phyloP scores from a whole-genome alignment of 768 basidiomycete species.

The Calocybe cyanea region DNA sequence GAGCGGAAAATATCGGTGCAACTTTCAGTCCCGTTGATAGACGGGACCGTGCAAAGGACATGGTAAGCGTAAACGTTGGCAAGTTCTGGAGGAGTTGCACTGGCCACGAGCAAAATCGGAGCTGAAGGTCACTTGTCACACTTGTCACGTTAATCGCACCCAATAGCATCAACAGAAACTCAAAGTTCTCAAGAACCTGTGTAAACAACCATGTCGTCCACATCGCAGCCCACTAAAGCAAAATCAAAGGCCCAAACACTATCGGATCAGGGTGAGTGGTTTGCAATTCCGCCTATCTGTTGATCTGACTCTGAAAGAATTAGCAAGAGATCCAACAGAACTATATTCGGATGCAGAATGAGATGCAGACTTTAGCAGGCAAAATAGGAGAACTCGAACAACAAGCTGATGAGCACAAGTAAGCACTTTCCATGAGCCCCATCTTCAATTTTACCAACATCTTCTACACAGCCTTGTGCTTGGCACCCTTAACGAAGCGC shows the following conservation, averaged over 20 bases:
- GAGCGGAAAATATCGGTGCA: slow-evolving; percentile 33
- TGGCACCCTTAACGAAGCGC: slow-evolving; percentile 77
- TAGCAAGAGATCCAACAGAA: slow-evolving; percentile 82
- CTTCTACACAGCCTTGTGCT: slow-evolving; percentile 69
- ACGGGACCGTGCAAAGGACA: slow-evolving; percentile 56
- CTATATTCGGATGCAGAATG: slow-evolving; percentile 79
- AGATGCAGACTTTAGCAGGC: slow-evolving; percentile 84
- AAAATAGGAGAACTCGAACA: slow-evolving; percentile 97
- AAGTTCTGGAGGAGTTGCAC: slow-evolving; percentile 31
- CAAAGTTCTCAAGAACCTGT: slow-evolving; percentile 19
- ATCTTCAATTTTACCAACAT: slow-evolving; percentile 2
- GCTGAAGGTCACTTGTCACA: slow-evolving; percentile 35
- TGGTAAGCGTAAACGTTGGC: slow-evolving; percentile 38
- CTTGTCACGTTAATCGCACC: slow-evolving; percentile 23
- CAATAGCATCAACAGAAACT: slow-evolving; percentile 44
- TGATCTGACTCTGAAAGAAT: slow-evolving; percentile 32
- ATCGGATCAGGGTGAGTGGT: slow-evolving; percentile 67
- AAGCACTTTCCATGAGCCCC: slow-evolving; percentile 24
- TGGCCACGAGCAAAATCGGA: slow-evolving; percentile 9
- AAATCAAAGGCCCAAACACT: slow-evolving; percentile 57
- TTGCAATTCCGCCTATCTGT: not conserved
- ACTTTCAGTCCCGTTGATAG: slow-evolving; percentile 50
- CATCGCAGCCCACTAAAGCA: slow-evolving; percentile 45
- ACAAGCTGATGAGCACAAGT: slow-evolving; percentile 96
- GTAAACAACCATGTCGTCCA: slow-evolving; percentile 35